Conservation (phyloP, 345 rosid genomes). For the Brassica carinata region DNA sequence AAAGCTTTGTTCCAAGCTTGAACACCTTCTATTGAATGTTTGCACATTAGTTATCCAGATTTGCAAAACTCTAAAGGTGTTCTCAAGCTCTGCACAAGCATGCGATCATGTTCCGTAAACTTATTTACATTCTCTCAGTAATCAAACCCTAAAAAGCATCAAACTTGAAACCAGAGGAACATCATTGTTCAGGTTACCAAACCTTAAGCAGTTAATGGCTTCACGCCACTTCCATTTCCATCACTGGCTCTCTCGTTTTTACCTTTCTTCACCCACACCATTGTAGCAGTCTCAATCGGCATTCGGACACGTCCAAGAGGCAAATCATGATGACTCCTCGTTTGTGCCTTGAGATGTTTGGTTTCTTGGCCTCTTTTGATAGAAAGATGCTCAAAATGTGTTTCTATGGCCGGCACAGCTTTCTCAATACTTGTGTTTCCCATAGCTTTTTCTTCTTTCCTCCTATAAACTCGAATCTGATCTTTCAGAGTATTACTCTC, state of each 20-base stretch:
- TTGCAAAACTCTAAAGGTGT: neutral
- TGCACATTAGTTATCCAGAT: neutral
- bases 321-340: neutral
- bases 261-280: conserved; percentile 43
- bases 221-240: conserved; percentile 22
- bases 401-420: conserved; percentile 11
- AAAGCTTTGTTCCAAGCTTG: neutral
- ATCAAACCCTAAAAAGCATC: neutral
- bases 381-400: neutral
- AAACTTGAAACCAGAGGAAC: neutral
- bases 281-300: neutral
- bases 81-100: neutral
- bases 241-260: neutral
- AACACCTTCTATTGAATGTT: neutral
- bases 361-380: conserved; percentile 1
- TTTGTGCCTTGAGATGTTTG: neutral
- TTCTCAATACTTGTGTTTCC: conserved; percentile 4
- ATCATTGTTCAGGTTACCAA: neutral
- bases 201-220: neutral
- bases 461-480: neutral
- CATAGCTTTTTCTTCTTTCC: neutral
- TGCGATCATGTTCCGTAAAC: neutral
- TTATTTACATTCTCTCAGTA: conserved; percentile 15
- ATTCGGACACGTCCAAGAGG: neutral
- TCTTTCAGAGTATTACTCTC: neutral